Evolutionary conservation across 805 yeast genomes (phyloP).

Genomic region (Ogataea thermomethanolica): DNA sequence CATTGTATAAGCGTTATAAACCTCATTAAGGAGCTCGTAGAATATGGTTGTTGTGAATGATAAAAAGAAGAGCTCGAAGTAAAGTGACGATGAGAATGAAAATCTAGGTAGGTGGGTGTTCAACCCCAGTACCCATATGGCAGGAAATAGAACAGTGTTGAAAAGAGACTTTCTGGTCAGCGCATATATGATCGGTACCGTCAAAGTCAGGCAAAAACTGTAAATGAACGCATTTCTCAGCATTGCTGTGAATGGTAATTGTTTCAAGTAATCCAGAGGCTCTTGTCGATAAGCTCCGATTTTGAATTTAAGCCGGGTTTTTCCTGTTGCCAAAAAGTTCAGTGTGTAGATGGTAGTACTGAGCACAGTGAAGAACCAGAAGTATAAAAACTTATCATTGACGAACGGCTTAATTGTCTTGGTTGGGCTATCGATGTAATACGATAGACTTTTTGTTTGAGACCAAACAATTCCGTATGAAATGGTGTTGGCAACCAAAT

Average conservation of each 20-base stretch:
- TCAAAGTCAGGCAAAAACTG: conserved; percentile 27
- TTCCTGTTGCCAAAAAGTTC: conserved; percentile 51
- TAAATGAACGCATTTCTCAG: conserved; percentile 39
- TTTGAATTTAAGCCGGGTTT: conserved; percentile 49
- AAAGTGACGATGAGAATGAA: conserved; percentile 32
- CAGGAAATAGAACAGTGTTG: conserved; percentile 32
- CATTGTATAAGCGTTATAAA: conserved; percentile 62
- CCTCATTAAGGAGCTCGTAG: conserved; percentile 56
- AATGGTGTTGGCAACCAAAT: conserved; percentile 19
- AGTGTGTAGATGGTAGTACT: conserved; percentile 45
- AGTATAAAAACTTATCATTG: conserved; percentile 45
- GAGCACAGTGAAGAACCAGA: conserved; percentile 43
- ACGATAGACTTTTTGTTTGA: conserved; percentile 25
- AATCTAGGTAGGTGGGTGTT: conserved; percentile 41
- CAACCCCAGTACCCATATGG: conserved; percentile 34
- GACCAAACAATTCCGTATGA: conserved; percentile 19
- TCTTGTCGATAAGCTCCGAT: conserved; percentile 39
- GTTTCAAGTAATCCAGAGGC: conserved; percentile 34
- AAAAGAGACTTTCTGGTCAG: conserved; percentile 43
- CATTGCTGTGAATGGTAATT: conserved; percentile 27
- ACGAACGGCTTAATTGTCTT: conserved; percentile 40
- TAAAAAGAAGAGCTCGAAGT: conserved; percentile 30
- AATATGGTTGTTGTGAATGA: conserved; percentile 36
- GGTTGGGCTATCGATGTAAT: conserved; percentile 33
- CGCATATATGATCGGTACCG: conserved; percentile 39